Percentiles rank a stretch among this genome's conserved stretches.
These are phyloP conservation scores for Suillus ampliporus DNA, from an alignment of 768 basidiomycete species.

Conservation along the genomic window DNA sequence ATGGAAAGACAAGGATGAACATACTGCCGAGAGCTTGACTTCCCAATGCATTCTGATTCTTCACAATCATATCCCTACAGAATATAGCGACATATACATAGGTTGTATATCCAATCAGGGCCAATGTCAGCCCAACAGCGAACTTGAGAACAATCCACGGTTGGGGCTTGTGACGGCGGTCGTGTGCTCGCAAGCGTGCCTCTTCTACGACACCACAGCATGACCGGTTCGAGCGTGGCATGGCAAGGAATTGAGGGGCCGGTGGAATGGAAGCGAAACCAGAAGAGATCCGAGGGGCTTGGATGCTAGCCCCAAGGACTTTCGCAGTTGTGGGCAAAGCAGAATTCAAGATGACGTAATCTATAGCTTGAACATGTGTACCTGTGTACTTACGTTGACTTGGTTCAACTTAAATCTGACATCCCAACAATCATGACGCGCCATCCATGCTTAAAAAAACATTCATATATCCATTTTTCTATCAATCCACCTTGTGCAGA, in stretches of 20 bases:
- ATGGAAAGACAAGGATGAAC: conserved; percentile 38
- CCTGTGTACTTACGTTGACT: neutral
- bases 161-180: conserved; percentile 54
- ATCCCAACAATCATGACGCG: neutral
- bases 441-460: neutral
- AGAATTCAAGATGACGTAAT: conserved; percentile 4
- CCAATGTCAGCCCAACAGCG: conserved; percentile 61
- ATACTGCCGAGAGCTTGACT: conserved; percentile 66
- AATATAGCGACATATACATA: conserved; percentile 84
- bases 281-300: neutral
- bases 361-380: neutral
- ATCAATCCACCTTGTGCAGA: conserved; percentile 31
- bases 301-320: neutral
- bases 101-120: conserved; percentile 65
- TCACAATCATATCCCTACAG: conserved; percentile 71
- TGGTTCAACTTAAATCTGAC: too few relatives aligned
- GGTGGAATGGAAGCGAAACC: neutral
- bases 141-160: conserved; percentile 81
- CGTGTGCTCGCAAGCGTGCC: conserved; percentile 44
- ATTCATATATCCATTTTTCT: conserved; percentile 3
- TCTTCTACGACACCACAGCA: conserved; percentile 63
- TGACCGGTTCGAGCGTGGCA: conserved; percentile 15
- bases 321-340: neutral
- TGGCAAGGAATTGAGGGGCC: conserved; percentile 1
- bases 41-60: conserved; percentile 48